Evolutionary conservation across 352 stramenopile species (phyloP), one percentile per base, ranked within the genome.

Genomic region (Phytopythium sindhum): DNA sequence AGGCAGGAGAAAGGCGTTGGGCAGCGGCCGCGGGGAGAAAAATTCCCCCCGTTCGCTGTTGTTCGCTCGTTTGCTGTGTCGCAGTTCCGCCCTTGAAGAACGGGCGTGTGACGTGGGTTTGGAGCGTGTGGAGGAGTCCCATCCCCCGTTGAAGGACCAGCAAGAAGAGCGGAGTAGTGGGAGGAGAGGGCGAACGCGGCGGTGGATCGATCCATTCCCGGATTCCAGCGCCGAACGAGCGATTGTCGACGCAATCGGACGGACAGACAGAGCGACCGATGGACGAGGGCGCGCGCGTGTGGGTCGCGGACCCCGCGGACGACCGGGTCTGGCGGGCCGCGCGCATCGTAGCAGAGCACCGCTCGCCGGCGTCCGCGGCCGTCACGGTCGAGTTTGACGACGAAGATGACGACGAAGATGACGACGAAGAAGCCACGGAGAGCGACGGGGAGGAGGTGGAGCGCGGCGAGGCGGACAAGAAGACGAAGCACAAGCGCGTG

Each of bases 281-380:
- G 86, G 86, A 95, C 69, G 73, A 81, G 14, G 82, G 79, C 44
- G 72, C 80, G 55, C 77, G 70, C 70, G 84, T 95, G 55, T 95
- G 86, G 86, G 60, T 95, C 31, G 69, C 77, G 26, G 81, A 92
- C 64, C 53, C 71, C 11, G 44, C 64, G 23, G 73, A 87, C 54
- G 69, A 77, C 24, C 65, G 70, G 57, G 80, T 93, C 23, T 95
- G 86, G 86, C 68, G 83, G 19, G 66, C 84, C 28, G 86, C 84
- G 52, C 73, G 67, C 10, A 64, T 90, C 26, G 50, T 79, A 1
- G 52, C 70, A 23, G 61, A 26, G 41, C 41, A 31, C 14, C n/a
- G 48, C 1, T 21, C 52, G 35, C 39, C 56, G 7, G 15, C 28
- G 12, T 41, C 64, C 29, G 63, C 39, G 12, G 42, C 64, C 42